Base-by-base conservation (phyloP, 2,329 filamentous ascomycete genomes). In the Epichloe hybrida region DNA sequence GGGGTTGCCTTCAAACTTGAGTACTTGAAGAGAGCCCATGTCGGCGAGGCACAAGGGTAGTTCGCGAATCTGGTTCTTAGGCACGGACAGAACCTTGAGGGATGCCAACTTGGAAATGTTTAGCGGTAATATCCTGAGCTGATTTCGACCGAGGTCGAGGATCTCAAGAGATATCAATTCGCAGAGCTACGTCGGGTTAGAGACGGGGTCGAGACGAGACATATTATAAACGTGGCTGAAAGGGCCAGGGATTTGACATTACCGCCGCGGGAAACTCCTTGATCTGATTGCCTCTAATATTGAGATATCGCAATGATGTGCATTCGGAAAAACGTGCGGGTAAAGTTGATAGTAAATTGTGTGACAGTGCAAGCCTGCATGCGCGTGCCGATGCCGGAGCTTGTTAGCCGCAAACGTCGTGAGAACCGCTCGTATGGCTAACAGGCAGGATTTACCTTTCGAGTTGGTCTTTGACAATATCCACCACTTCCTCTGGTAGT, bases 1-100 rank as follows among this genome's bases (percentile, higher is more conserved):
- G 8, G 87, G 87, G 59, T 96, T 96, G 44, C 88, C 88, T 52
- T 91, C 86, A 37, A 96, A 80, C 66, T 95, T 95, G 51, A 97
- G 74, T 57, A 94, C 86, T 63, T 91, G 87, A 53, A 97, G 71
- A 50, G 88, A 93, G 51, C 78, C 83, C 86, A 96, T 95, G 56
- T 95, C 89, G 50, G 87, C 88, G 21, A 97, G 70, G 56, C 87
- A 90, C 6, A 86, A 70, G 1, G 91, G 91, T 17, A 97, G 72
- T 58, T 90, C 84, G 56, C 88, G 83, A 58, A 97, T 88, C 53
- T 84, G 80, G 64, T 96, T 96, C 62, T 86, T 87, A 58, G 87
- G 85, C 37, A 96, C 78, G 2, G 89, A 90, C 50, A 97, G 74
- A 15, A 96, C 90, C 62, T 95, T 94, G 56, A 97, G 72, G 2